phyloP scores from a whole-genome alignment of 2,329 filamentous ascomycete genomes.

The Ceratocystis alfenasii region DNA sequence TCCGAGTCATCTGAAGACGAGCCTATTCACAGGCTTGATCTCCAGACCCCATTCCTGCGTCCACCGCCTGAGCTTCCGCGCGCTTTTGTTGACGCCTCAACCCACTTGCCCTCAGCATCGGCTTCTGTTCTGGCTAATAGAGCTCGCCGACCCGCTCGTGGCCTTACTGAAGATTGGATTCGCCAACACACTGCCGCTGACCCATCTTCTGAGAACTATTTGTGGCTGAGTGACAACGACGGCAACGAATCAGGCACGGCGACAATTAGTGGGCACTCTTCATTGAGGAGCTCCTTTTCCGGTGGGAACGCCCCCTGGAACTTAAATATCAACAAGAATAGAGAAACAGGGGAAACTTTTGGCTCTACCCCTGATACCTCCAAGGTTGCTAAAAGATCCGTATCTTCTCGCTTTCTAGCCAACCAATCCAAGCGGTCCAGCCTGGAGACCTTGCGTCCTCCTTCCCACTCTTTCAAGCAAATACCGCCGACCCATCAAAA shows the following conservation, averaged over 20 bases:
- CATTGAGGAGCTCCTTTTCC: slow-evolving; percentile 53
- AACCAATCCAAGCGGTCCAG: slow-evolving; percentile 39
- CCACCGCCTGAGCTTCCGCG: slow-evolving; percentile 38
- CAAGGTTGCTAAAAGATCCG: slow-evolving; percentile 29
- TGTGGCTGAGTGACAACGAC: slow-evolving; percentile 70
- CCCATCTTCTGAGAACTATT: slow-evolving; percentile 55
- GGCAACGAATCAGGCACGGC: slow-evolving; percentile 27
- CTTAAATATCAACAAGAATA: slow-evolving; percentile 25
- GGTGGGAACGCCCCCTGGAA: slow-evolving; percentile 42
- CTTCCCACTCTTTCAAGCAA: neutral
- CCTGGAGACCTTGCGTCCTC: slow-evolving; percentile 39
- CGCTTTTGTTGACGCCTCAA: slow-evolving; percentile 21
- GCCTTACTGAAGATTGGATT: slow-evolving; percentile 76
- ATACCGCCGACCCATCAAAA: neutral
- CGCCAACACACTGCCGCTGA: slow-evolving; percentile 68
- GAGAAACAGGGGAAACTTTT: slow-evolving; percentile 25
- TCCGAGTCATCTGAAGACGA: slow-evolving; percentile 41
- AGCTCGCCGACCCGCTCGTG: slow-evolving; percentile 45
- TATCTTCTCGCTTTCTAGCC: slow-evolving; percentile 18
- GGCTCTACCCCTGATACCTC: slow-evolving; percentile 33
- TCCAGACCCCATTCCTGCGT: slow-evolving; percentile 51
- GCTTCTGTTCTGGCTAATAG: slow-evolving; percentile 53
- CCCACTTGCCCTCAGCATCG: slow-evolving; percentile 29
- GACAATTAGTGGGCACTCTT: slow-evolving; percentile 64
- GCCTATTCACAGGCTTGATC: slow-evolving; percentile 48